phyloP scores from a whole-genome alignment of 164 flowering plant species.

The Pachysandra terminalis region DNA sequence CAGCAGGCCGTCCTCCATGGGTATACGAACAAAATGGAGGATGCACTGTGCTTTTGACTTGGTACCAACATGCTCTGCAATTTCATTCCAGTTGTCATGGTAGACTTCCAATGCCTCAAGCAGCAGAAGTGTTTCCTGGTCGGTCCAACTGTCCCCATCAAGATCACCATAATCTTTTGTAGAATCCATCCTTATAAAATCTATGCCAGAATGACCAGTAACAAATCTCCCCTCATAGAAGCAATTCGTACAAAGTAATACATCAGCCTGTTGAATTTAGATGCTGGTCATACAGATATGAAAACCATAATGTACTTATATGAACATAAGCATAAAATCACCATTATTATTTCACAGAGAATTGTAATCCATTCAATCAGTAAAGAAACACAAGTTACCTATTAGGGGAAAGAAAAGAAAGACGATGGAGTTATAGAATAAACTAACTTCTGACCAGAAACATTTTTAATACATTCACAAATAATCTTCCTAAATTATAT shows the following conservation, averaged over 20 bases:
- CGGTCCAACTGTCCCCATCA: constrained; percentile 89
- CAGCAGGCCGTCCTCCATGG: constrained; percentile 70
- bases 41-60: constrained; percentile 98
- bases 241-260: constrained; percentile 70
- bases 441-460: too few relatives aligned
- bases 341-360: background rate
- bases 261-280: constrained; percentile 59
- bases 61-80: constrained; percentile 94
- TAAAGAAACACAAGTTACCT: background rate
- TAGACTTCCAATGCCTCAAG: constrained; percentile 86
- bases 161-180: constrained; percentile 61
- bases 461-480: too few relatives aligned
- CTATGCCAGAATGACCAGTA: constrained; percentile 85
- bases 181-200: constrained; percentile 67
- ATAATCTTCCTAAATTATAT: too few relatives aligned
- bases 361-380: background rate
- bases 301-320: background rate
- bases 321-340: background rate
- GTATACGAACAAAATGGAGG: constrained; percentile 85
- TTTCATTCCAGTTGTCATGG: constrained; percentile 89
- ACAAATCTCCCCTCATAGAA: constrained; percentile 86
- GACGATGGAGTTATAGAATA: too few relatives aligned
- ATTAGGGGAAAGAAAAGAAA: too few relatives aligned
- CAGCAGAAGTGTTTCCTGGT: constrained; percentile 86
- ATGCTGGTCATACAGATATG: constrained; percentile 8